Conservation (phyloP, 2,329 filamentous ascomycete species). For the Alternaria atra region DNA sequence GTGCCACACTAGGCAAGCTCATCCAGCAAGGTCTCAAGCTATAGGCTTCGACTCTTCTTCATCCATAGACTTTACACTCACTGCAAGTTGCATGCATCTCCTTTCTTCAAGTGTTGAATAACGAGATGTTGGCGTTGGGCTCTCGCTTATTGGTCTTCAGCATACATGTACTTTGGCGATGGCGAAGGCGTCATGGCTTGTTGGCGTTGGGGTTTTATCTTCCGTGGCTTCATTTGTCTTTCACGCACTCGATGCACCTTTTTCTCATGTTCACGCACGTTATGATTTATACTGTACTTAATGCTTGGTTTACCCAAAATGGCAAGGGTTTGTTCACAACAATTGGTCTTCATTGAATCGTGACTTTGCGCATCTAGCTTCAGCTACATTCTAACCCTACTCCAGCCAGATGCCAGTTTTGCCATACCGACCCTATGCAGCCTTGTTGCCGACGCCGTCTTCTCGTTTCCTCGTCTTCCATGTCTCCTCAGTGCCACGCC, state of each 20-base stretch:
- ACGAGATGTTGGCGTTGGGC: slow-evolving; percentile 41
- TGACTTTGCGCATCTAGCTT: not conserved
- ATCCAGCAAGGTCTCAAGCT: slow-evolving; percentile 55
- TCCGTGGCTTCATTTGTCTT: slow-evolving; percentile 5
- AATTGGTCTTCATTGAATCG: not conserved
- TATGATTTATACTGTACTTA: slow-evolving; percentile 15
- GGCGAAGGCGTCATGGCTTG: slow-evolving; percentile 11
- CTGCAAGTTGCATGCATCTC: slow-evolving; percentile 42
- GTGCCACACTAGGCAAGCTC: slow-evolving; percentile 53
- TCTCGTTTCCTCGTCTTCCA: not conserved
- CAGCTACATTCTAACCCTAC: not conserved
- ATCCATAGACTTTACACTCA: slow-evolving; percentile 26
- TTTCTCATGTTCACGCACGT: slow-evolving; percentile 16
- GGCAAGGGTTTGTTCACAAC: slow-evolving; percentile 26
- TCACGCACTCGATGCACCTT: slow-evolving; percentile 9
- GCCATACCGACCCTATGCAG: not conserved
- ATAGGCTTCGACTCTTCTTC: slow-evolving; percentile 20
- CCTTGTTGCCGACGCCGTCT: not conserved
- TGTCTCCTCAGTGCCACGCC: not conserved
- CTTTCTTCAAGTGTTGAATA: slow-evolving; percentile 47
- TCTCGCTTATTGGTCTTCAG: slow-evolving; percentile 12
- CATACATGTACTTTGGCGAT: slow-evolving; percentile 22
- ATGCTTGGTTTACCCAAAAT: slow-evolving; percentile 23
- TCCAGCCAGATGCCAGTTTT: not conserved
- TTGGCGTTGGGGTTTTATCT: slow-evolving; percentile 12